Percentiles rank a stretch among this genome's conserved stretches.
These are phyloP conservation scores for Pythium sp. DNA, from an alignment of 352 stramenopile genomes.

Conservation along the genomic window DNA sequence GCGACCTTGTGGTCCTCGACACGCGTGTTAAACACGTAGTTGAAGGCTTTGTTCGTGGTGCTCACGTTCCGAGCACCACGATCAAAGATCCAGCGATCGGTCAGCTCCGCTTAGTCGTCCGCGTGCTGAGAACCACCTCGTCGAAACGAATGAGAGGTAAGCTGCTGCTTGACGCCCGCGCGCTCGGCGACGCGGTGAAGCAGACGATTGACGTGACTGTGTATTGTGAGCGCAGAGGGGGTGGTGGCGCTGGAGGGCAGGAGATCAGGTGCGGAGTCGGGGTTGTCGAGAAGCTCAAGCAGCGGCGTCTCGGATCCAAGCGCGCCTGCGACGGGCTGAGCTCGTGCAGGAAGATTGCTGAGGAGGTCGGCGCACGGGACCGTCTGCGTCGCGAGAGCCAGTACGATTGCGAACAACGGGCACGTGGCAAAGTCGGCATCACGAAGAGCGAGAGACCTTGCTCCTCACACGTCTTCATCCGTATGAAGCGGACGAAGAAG, in stretches of 20 bases:
- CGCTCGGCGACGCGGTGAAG: neutral
- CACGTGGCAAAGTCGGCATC: too few species aligned
- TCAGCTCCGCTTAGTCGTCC: neutral
- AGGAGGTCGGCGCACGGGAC: neutral
- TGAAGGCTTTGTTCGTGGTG: neutral
- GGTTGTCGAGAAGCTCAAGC: neutral
- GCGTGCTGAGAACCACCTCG: neutral
- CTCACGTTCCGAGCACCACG: neutral
- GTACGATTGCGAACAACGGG: neutral
- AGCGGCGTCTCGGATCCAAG: neutral
- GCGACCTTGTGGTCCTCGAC: neutral
- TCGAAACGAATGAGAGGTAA: neutral
- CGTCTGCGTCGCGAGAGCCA: neutral
- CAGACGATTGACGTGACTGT: neutral
- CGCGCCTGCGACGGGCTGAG: neutral
- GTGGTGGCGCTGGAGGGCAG: neutral
- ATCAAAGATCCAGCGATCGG: neutral
- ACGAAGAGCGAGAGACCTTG: neutral
- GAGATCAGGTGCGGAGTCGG: neutral
- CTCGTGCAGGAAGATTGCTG: neutral
- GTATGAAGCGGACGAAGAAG: neutral
- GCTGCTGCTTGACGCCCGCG: neutral
- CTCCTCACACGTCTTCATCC: neutral
- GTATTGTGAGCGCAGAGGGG: neutral
- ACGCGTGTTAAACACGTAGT: neutral